Evolutionary conservation across 2,329 filamentous ascomycete genomes (phyloP).

Genomic region (Trichoderma semiorbis): DNA sequence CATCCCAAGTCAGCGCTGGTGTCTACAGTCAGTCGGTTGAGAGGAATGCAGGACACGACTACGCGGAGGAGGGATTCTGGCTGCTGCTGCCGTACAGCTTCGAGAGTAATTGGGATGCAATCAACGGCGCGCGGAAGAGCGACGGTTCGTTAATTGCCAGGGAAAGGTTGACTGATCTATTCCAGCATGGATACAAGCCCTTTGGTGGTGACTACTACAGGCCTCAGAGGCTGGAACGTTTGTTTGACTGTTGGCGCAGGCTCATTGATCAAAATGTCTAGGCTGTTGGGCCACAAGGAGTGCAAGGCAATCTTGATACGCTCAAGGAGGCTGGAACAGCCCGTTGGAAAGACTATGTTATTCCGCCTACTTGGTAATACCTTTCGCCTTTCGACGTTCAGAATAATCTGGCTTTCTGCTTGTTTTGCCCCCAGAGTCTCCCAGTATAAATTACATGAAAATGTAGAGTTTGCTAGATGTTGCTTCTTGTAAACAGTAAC

Average conservation of each 20-base stretch:
- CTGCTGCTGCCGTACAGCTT: background rate
- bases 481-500: background rate
- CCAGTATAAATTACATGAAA: background rate
- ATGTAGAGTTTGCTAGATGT: background rate
- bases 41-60: background rate
- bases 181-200: slow-evolving; percentile 33
- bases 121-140: background rate
- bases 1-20: background rate
- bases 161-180: slow-evolving; percentile 26
- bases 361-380: slow-evolving; percentile 19
- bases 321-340: slow-evolving; percentile 16
- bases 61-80: slow-evolving; percentile 3
- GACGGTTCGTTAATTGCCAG: background rate
- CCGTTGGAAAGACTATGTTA: slow-evolving; percentile 15
- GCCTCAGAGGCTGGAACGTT: slow-evolving; percentile 19
- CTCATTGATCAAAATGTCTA: slow-evolving; percentile 16
- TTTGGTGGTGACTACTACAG: slow-evolving; percentile 31
- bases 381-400: background rate
- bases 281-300: slow-evolving; percentile 18
- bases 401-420: background rate
- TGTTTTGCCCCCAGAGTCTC: background rate
- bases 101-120: background rate
- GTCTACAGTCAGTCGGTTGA: background rate
- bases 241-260: slow-evolving; percentile 15
- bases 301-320: slow-evolving; percentile 15